Conservation (phyloP, 2,329 filamentous ascomycete species). For the Talaromyces piceae region DNA sequence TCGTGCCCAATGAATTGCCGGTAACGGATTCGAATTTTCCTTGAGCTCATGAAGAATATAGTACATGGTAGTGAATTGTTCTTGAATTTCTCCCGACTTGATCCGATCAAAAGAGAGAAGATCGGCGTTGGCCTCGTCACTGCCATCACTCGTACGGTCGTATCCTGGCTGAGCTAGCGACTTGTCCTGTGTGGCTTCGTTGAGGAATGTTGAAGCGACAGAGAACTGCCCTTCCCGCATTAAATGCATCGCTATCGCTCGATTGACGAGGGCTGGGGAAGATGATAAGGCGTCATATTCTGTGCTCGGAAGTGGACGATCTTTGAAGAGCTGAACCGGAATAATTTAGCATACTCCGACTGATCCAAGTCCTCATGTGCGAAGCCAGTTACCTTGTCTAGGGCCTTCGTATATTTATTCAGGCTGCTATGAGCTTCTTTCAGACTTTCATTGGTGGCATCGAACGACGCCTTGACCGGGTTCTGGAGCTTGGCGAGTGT, state of each 20-base stretch:
- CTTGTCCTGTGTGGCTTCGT: constrained; percentile 54
- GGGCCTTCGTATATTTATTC: constrained; percentile 73
- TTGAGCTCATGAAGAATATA: constrained; percentile 73
- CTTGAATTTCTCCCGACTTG: constrained; percentile 62
- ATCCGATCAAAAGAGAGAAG: constrained; percentile 49
- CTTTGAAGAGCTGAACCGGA: constrained; percentile 53
- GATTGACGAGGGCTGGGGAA: constrained; percentile 72
- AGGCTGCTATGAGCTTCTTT: constrained; percentile 77
- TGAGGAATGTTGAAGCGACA: constrained; percentile 77
- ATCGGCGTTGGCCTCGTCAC: constrained; percentile 25
- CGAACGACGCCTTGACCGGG: constrained; percentile 72
- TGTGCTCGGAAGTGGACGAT: constrained; percentile 62
- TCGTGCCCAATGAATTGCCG: constrained; percentile 82
- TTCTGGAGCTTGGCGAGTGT: constrained; percentile 79
- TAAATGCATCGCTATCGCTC: constrained; percentile 93
- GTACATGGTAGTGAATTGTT: constrained; percentile 85
- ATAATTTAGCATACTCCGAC: not conserved
- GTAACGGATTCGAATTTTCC: constrained; percentile 60
- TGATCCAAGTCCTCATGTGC: not conserved
- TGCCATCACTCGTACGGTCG: constrained; percentile 22
- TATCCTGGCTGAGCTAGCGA: constrained; percentile 26
- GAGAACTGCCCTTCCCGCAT: constrained; percentile 88
- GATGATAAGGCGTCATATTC: constrained; percentile 74
- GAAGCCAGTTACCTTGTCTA: constrained; percentile 62
- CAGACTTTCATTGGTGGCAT: constrained; percentile 69